Evolutionary conservation across 257 asterid species (phyloP), one percentile per base, ranked within the genome.

Genomic region (Solanum chiquidenum): DNA sequence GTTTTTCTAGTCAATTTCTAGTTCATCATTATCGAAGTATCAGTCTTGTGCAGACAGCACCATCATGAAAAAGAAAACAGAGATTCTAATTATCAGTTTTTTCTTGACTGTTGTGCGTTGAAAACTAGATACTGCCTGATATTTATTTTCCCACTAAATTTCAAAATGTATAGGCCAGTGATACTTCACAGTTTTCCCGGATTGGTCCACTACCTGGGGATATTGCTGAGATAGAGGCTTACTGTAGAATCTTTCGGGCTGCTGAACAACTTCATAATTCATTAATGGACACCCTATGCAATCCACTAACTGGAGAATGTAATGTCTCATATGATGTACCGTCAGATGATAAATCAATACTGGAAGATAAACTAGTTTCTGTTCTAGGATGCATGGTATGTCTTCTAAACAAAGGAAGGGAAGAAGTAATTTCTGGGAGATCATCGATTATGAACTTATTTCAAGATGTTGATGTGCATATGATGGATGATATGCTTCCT

Each of bases 301-400:
- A 96, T 92, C 99, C 99, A 12, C 60, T 95, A 87, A 97, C 98
- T 0, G 99, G 99, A 83, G 98, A 97, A 89, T 97, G 99, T 89
- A 93, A 91, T 87, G 98, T 97, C 76, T 95, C 98, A 1, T 96
- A 96, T 84, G 99, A 95, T 83, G 90, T 95, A 86, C 95, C 99
- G 3, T 90, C 93, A 5, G 99, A 97, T 91, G 98, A 96, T 88
- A 95, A 92, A 87, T 89, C 96, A 5, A 73, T 95, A 37, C 89
- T 97, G 90, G 99, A 97, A 90, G 98, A 97, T 86, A 97, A 96
- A 88, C 93, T 97, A 29, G 99, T 97, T 14, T 96, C 99, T 0
- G 98, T 97, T 88, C 98, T 97, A 87, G 99, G 99, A 86, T 95
- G 99, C 95, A 97, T 97, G 99, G 95, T 97, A 14, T 97, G 95